A percentile compares a stretch with the other conserved stretches of the same genome.
These are phyloP conservation scores for Kurtzmaniella quercitrusa DNA, from an alignment of 1,139 yeast species.

Conservation along the genomic window DNA sequence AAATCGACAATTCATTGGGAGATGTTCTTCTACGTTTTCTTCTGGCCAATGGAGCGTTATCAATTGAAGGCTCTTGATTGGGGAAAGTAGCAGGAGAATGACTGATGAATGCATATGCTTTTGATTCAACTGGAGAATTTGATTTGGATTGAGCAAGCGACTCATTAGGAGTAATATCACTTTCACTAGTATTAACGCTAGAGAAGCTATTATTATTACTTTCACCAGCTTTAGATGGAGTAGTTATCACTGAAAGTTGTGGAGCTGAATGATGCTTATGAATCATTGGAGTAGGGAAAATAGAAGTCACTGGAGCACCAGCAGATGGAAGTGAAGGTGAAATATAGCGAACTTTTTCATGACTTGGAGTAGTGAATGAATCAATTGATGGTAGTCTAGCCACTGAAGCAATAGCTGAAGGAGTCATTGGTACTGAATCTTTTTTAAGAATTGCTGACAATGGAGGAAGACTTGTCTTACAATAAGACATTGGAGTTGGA, in stretches of 20 bases:
- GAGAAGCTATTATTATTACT: constrained; percentile 8
- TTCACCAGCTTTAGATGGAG: constrained; percentile 6
- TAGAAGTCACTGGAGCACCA: background rate
- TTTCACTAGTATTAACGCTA: constrained; percentile 7
- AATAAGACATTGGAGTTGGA: constrained; percentile 18
- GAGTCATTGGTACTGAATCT: constrained; percentile 12
- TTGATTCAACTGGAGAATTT: constrained; percentile 15
- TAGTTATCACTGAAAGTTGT: constrained; percentile 4
- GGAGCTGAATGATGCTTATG: constrained; percentile 6
- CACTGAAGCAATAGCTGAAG: background rate
- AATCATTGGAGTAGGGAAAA: background rate
- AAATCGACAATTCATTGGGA: constrained; percentile 74
- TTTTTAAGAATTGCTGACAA: constrained; percentile 32
- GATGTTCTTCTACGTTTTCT: constrained; percentile 94
- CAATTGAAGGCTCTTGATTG: constrained; percentile 77
- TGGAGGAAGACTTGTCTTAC: constrained; percentile 36
- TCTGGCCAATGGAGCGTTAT: constrained; percentile 85
- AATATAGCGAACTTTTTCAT: constrained; percentile 1
- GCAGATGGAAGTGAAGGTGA: background rate
- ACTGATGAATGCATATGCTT: constrained; percentile 81
- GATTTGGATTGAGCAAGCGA: constrained; percentile 5
- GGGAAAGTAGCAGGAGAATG: constrained; percentile 89
- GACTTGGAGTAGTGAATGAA: constrained; percentile 15
- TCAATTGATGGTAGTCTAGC: constrained; percentile 24
- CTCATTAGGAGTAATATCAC: constrained; percentile 7